Evolutionary conservation across 2,329 filamentous ascomycete species (phyloP), one percentile per base, ranked within the genome.

Genomic region (Aspergillus sclerotialis): DNA sequence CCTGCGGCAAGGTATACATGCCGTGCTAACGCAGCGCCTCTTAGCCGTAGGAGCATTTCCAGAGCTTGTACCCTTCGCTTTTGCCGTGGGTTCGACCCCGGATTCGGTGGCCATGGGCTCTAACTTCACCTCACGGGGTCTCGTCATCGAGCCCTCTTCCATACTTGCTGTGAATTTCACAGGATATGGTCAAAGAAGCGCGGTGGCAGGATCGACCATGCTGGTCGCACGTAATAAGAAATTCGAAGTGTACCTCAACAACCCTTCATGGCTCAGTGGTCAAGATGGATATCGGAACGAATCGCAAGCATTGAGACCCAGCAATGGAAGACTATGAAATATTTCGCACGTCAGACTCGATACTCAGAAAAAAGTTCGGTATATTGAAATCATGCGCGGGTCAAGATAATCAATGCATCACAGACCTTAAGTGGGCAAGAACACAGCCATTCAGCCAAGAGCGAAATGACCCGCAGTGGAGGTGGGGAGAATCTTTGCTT

Each of bases 21-120:
- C 84, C n/a, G 82, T 89, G 63, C 82, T 88, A 38, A 90, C 82
- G 58, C 84, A 89, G 48, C 83, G 74, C 43, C 84, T 72, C 60
- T 89, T 89, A 8, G 57, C 56, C 6, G 58, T 38, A 12, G 56
- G 44, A 13, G 41, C 44, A 37, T 42, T 46, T 33, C 56, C 55
- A 33, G 54, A 41, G 36, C 42, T 55, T 46, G 59, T 52, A 28
- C 44, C 51, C 40, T 61, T 54, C 23, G 33, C 39, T 45, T 49
- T 53, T 10, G 44, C 28, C 24, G 38, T 33, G 19, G 37, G 11
- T 12, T 38, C 46, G 27, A 39, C 35, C 36, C 43, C 46, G 38
- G 42, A 27, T 9, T 29, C 40, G 24, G 45, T 39, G 28, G 31
- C 19, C 30, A 29, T 23, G 32, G 38, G 36, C 30, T 46, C 43